Evolutionary conservation across 148 eudicot genomes (phyloP), one percentile per base, ranked within the genome.

Genomic region (Salicornia ramosissima): DNA sequence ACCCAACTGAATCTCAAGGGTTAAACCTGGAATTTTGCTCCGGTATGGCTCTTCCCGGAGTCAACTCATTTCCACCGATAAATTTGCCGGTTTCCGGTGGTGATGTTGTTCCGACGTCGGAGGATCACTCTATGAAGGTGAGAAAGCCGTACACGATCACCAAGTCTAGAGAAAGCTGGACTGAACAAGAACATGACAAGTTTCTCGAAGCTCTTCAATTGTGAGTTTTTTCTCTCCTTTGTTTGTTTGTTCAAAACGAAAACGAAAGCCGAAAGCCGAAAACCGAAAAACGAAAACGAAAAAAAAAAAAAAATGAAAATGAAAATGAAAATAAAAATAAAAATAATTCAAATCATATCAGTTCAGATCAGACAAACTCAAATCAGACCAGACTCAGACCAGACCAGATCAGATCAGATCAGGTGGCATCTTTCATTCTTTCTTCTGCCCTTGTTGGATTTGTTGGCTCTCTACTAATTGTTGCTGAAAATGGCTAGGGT

Each of bases 131-230:
- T 56, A 81, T 60, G 81, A 86, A 82, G 62, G 71, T 84, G 21
- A 74, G 90, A 67, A 86, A 86, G 75, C 86, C 90, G 60, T 84
- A 86, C 53, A 86, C 86, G 61, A 86, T 86, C 21, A 84, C 86
- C 14, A 86, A 86, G 83, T 80, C 84, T 14, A 76, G 90, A 72
- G 90, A 86, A 78, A 80, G 77, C 51, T 86, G 90, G 90, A 84
- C 78, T 61, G 90, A 86, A 9, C 67, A 80, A 50, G 90, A 86
- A 71, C 87, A 86, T 52, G 90, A 86, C 26, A 86, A 78, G 82
- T 86, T 86, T 57, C 79, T 86, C 13, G 90, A 86, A 78, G 90
- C 90, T 78, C 82, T 86, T 58, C 86, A 86, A 33, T 75, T 86
- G 90, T 86, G 55, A 75, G 77, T 58, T 2, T 54, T 28, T 42